Percentiles rank a stretch among this genome's conserved stretches.
Conservation (phyloP, 192 early-diverging fungal species). For the Tieghemiomyces parasiticus region DNA sequence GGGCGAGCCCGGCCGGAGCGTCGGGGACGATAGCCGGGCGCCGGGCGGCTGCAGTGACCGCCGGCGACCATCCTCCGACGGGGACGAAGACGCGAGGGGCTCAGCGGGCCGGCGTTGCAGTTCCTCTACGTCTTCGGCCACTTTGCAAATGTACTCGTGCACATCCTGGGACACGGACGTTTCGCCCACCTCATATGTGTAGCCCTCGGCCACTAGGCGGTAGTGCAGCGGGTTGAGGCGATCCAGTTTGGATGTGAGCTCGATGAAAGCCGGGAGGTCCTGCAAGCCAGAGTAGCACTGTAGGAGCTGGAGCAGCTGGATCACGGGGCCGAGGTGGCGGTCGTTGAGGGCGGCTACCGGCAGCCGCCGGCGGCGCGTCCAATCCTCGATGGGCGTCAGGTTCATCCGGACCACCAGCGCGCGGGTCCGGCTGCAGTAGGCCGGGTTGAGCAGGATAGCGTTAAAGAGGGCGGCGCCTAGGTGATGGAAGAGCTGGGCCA, state of each 20-base stretch:
- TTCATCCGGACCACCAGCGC: constrained; percentile 81
- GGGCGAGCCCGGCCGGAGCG: constrained; percentile 20
- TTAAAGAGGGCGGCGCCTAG: constrained; percentile 72
- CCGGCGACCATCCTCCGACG: background rate
- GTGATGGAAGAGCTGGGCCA: constrained; percentile 66
- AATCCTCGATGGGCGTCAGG: constrained; percentile 62
- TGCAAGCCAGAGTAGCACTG: constrained; percentile 63
- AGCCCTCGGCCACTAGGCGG: constrained; percentile 51
- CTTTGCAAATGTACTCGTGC: constrained; percentile 52
- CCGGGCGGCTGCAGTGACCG: constrained; percentile 13
- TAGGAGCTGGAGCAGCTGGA: constrained; percentile 69
- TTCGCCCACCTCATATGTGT: constrained; percentile 85
- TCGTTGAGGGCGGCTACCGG: constrained; percentile 9
- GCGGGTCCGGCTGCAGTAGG: constrained; percentile 57
- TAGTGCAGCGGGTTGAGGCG: constrained; percentile 58
- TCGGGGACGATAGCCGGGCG: constrained; percentile 21
- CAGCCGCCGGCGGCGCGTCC: constrained; percentile 44
- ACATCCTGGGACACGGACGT: constrained; percentile 50
- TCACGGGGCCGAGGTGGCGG: constrained; percentile 43
- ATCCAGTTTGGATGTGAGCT: constrained; percentile 49
- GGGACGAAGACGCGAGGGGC: background rate
- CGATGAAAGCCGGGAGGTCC: constrained; percentile 57
- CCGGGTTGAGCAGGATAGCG: constrained; percentile 59
- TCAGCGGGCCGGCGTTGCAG: constrained; percentile 18
- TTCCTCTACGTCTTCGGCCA: constrained; percentile 52